Conservation (phyloP, 2,329 filamentous ascomycete genomes). For the Alternaria dauci region DNA sequence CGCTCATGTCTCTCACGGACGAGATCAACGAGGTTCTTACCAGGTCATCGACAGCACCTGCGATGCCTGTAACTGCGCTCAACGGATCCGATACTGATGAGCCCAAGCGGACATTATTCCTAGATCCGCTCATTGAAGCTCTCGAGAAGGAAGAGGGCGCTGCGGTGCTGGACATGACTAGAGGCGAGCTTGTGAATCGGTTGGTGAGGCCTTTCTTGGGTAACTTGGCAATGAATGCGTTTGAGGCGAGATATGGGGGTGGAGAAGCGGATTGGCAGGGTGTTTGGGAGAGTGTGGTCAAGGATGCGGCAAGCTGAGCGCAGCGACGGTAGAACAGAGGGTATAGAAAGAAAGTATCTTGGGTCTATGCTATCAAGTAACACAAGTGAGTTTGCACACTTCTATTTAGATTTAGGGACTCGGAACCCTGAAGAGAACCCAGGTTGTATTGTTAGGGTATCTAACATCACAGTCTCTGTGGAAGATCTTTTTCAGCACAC, state of each 20-base stretch:
- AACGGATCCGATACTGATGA: conserved; percentile 19
- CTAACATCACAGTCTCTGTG: too few relatives aligned
- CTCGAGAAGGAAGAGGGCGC: conserved; percentile 46
- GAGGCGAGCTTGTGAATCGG: conserved; percentile 73
- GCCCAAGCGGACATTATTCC: conserved; percentile 50
- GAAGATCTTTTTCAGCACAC: too few relatives aligned
- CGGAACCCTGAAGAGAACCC: too few relatives aligned
- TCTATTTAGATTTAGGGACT: neutral
- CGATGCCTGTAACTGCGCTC: conserved; percentile 5
- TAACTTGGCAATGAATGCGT: conserved; percentile 89
- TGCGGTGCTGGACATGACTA: conserved; percentile 62
- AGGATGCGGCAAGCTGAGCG: conserved; percentile 33
- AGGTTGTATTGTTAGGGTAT: too few relatives aligned
- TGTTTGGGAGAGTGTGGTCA: conserved; percentile 45
- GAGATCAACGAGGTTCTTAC: conserved; percentile 79
- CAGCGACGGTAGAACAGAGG: neutral
- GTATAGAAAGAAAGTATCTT: neutral
- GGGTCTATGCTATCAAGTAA: neutral
- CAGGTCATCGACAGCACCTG: conserved; percentile 16
- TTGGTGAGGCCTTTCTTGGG: conserved; percentile 88
- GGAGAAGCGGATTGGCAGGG: conserved; percentile 53
- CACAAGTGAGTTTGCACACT: neutral
- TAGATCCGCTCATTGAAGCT: conserved; percentile 52
- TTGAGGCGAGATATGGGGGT: conserved; percentile 93
- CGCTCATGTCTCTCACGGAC: conserved; percentile 78